Evolutionary conservation across 1,284 basidiomycete species (phyloP).

Genomic region (Ustilago xerochloae): DNA sequence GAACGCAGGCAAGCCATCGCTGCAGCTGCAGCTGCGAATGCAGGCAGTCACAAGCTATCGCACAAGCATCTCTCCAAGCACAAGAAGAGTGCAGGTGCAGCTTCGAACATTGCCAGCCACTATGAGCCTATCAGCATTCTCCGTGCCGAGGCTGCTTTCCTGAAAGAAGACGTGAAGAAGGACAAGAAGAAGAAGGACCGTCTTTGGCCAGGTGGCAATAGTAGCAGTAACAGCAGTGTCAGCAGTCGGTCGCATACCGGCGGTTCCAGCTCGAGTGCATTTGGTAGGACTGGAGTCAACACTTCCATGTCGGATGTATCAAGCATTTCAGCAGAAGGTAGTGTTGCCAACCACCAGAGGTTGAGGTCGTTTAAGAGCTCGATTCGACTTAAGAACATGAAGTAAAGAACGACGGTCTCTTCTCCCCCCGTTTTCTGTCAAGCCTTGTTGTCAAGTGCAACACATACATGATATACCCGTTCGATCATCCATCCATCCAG

Average conservation of each 20-base stretch:
- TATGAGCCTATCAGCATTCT: conserved; percentile 49
- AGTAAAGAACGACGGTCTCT: not conserved
- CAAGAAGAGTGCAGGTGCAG: conserved; percentile 17
- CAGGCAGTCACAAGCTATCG: conserved; percentile 6
- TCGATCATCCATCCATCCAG: not conserved
- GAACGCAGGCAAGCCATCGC: conserved; percentile 26
- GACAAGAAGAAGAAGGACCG: conserved; percentile 26
- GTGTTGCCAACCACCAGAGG: conserved; percentile 19
- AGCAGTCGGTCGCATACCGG: conserved; percentile 1
- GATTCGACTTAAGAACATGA: conserved; percentile 30
- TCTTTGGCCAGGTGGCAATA: conserved; percentile 4
- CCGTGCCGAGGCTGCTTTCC: conserved; percentile 39
- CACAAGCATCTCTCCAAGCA: conserved; percentile 30
- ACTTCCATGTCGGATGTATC: conserved; percentile 28
- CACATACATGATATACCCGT: not conserved
- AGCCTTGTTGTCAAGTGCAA: no score
- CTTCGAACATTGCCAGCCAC: not conserved
- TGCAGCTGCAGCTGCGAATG: conserved; percentile 13
- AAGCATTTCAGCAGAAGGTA: conserved; percentile 9
- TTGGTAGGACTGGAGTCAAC: not conserved
- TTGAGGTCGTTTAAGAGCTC: conserved; percentile 35
- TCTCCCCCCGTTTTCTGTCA: not conserved
- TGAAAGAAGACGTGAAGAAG: conserved; percentile 26
- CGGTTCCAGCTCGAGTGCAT: not conserved
- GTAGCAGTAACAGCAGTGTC: conserved; percentile 16